A percentile compares a stretch with the other conserved stretches of the same genome.
These are phyloP conservation scores for Candida albicans DNA, from an alignment of 1,139 yeast species.

Conservation along the genomic window DNA sequence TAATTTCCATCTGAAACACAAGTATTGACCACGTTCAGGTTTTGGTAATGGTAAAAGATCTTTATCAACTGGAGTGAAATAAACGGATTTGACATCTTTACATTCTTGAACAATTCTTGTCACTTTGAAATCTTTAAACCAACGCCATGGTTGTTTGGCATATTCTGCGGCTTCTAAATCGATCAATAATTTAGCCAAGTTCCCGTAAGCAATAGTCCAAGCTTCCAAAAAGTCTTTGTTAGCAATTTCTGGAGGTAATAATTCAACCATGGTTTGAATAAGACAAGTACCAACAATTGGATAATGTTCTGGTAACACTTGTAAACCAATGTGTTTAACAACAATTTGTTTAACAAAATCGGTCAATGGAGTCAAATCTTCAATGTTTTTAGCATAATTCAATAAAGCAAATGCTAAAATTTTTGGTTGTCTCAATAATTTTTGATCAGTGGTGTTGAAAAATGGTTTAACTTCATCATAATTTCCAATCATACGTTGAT, in stretches of 20 bases:
- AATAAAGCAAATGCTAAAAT: slow-evolving; percentile 64
- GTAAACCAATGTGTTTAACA: slow-evolving; percentile 65
- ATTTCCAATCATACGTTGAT: slow-evolving; percentile 52
- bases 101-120: slow-evolving; percentile 45
- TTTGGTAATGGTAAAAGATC: slow-evolving; percentile 27
- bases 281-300: slow-evolving; percentile 62
- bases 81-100: slow-evolving; percentile 49
- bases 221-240: slow-evolving; percentile 58
- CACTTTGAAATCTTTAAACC: slow-evolving; percentile 54
- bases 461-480: slow-evolving; percentile 57
- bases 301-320: slow-evolving; percentile 62
- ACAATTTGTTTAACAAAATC: slow-evolving; percentile 62
- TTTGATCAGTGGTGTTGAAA: slow-evolving; percentile 63
- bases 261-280: slow-evolving; percentile 51
- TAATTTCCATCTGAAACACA: slow-evolving; percentile 48
- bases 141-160: slow-evolving; percentile 50
- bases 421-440: slow-evolving; percentile 56
- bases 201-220: slow-evolving; percentile 68
- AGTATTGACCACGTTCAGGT: slow-evolving; percentile 61
- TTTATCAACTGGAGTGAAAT: slow-evolving; percentile 51
- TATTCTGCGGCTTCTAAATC: slow-evolving; percentile 53
- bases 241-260: slow-evolving; percentile 58
- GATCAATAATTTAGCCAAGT: slow-evolving; percentile 62
- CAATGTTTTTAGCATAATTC: slow-evolving; percentile 64
- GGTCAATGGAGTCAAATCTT: slow-evolving; percentile 53